Evolutionary conservation across 805 yeast species (phyloP), one percentile per base, ranked within the genome.

Genomic region (Ogataea neopini): DNA sequence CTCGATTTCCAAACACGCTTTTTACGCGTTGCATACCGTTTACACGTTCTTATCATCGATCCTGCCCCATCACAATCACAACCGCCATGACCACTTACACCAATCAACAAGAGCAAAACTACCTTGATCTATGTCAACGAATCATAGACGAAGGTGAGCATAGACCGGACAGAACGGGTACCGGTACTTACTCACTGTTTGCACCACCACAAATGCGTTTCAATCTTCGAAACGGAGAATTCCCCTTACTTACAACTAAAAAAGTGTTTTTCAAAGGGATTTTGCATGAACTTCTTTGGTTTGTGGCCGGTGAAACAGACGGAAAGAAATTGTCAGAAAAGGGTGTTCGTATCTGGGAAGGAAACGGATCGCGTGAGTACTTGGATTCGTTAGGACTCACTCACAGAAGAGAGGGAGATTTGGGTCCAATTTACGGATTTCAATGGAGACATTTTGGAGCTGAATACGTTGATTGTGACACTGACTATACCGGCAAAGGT

Each of bases 361-460:
- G 99, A 14, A 94, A 94, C 65, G 99, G 98, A 9, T 87, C 96
- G 30, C 75, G 97, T 51, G 96, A 89, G 66, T 94, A 81, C 64
- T 72, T 94, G 45, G 97, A 94, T 64, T 76, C 80, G 3, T 69
- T 90, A 30, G 99, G 98, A 0, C 76, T 94, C 39, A 76, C 76
- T 0, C 74, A 86, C 49, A 82, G 96, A 63, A 74, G 90, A 49
- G 97, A 82, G 59, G 98, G 98, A 46, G 99, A 94, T 69, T 68
- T 94, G 57, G 99, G 99, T 1, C 99, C 99, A 1, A 97, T 94
- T 2, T 94, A 94, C 65, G 99, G 99, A 0, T 94, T 94, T 71
- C 99, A 94, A 68, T 94, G 99, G 99, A 82, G 99, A 60, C 99
- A 94, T 68, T 94, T 94, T 67, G 99, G 99, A 37, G 99, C 99